These are phyloP conservation scores for Solanum raphanifolium DNA, from an alignment of 257 asterid species.

Conservation along the genomic window DNA sequence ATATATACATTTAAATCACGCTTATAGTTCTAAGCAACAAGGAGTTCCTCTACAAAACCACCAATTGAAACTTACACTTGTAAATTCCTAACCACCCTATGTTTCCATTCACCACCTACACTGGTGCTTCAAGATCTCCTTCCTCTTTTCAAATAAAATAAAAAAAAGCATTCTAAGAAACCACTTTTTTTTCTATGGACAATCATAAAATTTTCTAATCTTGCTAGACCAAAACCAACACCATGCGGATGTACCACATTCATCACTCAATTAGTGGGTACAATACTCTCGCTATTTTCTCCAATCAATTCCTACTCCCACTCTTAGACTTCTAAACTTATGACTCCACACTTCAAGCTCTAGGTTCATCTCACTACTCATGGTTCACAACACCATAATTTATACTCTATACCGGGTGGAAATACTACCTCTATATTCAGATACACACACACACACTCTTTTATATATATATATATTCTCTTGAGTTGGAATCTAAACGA, in stretches of 20 bases:
- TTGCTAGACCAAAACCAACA: not conserved
- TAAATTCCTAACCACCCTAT: not conserved
- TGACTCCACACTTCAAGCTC: not conserved
- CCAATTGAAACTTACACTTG: not conserved
- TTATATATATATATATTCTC: not conserved
- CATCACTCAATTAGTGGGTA: not conserved
- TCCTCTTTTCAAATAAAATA: not conserved
- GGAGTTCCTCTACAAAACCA: not conserved
- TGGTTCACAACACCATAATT: not conserved
- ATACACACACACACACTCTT: not conserved
- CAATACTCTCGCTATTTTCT: too few species aligned
- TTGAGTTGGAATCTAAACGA: not conserved
- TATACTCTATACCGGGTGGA: too few species aligned
- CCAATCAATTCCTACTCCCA: not conserved
- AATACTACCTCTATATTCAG: not conserved
- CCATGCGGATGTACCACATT: not conserved
- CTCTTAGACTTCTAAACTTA: too few species aligned
- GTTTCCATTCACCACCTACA: not conserved
- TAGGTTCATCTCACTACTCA: not conserved
- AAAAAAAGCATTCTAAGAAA: too few species aligned
- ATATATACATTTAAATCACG: too few species aligned
- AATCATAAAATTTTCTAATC: not conserved
- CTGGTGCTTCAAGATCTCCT: not conserved
- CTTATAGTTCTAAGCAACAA: not conserved
- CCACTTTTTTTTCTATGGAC: not conserved